These are phyloP conservation scores for Phyllosticta capitalensis DNA, from an alignment of 2,329 filamentous ascomycete species.

Conservation along the genomic window DNA sequence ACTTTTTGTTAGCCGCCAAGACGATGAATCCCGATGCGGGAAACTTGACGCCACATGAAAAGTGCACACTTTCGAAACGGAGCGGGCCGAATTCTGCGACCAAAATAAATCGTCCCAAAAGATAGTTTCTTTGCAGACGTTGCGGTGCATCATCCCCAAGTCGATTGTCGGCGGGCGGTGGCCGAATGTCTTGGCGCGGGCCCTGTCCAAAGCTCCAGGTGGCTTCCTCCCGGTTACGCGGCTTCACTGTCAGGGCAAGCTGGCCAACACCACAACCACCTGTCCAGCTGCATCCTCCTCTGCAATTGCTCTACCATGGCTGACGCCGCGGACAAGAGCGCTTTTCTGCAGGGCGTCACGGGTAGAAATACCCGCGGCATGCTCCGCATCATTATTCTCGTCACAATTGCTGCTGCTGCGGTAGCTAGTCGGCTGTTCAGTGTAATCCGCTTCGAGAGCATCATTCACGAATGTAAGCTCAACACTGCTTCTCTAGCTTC, in stretches of 20 bases:
- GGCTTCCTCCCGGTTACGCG: conserved; percentile 7
- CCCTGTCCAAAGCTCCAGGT: conserved; percentile 8
- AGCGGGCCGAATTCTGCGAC: neutral
- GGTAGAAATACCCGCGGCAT: conserved; percentile 75
- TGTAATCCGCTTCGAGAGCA: conserved; percentile 97
- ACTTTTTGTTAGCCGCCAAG: neutral
- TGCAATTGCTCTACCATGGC: conserved; percentile 25
- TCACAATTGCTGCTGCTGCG: conserved; percentile 81
- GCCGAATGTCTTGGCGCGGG: conserved; percentile 9
- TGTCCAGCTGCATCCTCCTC: neutral
- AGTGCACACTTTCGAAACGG: neutral
- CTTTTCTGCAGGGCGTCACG: conserved; percentile 66
- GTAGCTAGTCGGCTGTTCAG: conserved; percentile 93
- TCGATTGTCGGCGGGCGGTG: neutral
- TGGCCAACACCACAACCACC: conserved; percentile 4
- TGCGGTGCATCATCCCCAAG: no score
- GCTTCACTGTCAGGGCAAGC: conserved; percentile 8
- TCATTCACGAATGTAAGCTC: conserved; percentile 95
- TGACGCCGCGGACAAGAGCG: conserved; percentile 25
- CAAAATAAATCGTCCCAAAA: no score
- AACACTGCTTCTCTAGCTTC: neutral
- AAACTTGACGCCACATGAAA: neutral
- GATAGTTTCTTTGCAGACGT: neutral
- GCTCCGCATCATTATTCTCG: conserved; percentile 81
- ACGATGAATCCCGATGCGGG: neutral